Evolutionary conservation across 257 asterid genomes (phyloP).

Genomic region (Cruciata laevipes): DNA sequence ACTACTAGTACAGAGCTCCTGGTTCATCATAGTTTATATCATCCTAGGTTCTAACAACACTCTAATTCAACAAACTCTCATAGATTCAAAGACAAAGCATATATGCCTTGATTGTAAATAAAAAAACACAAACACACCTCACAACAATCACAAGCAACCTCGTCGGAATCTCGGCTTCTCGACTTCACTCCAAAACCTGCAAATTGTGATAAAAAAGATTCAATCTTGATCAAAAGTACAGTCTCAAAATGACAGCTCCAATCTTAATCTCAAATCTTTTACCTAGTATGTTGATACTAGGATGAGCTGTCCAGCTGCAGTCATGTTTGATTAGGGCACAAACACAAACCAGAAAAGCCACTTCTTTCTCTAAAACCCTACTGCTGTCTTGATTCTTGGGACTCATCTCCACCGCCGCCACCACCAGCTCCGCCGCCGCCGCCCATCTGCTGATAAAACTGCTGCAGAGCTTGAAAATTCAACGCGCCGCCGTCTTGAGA

Average conservation of each 20-base stretch:
- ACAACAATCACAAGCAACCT: constrained; percentile 35
- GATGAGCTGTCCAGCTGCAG: constrained; percentile 23
- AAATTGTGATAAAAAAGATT: constrained; percentile 18
- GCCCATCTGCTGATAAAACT: constrained; percentile 52
- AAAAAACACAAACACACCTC: constrained; percentile 35
- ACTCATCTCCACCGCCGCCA: constrained; percentile 27
- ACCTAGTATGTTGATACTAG: constrained; percentile 26
- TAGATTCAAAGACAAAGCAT: constrained; percentile 15
- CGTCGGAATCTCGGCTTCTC: constrained; percentile 25
- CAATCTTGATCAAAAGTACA: not conserved
- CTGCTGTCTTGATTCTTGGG: constrained; percentile 42
- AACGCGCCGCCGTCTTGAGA: constrained; percentile 64
- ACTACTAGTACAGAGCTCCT: not conserved
- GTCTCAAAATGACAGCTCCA: not conserved
- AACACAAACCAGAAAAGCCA: not conserved
- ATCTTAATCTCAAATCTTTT: not conserved
- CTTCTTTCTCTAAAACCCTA: not conserved
- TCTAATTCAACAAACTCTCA: constrained; percentile 11
- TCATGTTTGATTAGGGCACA: constrained; percentile 10
- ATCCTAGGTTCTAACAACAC: not conserved
- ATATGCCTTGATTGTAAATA: constrained; percentile 17
- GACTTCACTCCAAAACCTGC: constrained; percentile 35
- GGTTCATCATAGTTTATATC: constrained; percentile 4
- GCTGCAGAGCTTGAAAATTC: constrained; percentile 44
- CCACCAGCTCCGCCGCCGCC: constrained; percentile 30